A percentile compares a stretch with the other conserved stretches of the same genome.
These are phyloP conservation scores for Coprinopsis strossmayeri DNA, from an alignment of 768 basidiomycete genomes.

Conservation along the genomic window DNA sequence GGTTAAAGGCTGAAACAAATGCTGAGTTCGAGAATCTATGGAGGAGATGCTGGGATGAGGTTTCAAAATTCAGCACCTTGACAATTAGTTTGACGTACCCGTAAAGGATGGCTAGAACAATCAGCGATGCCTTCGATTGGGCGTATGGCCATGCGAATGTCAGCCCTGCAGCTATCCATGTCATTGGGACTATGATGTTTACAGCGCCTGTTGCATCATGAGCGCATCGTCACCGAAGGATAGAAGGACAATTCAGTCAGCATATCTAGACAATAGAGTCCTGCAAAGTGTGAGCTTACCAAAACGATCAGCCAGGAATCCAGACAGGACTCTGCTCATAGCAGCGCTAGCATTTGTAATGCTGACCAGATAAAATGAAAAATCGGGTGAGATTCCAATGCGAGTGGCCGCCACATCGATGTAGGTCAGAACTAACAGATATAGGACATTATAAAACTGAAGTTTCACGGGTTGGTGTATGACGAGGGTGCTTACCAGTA, in stretches of 20 bases:
- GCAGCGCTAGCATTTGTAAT: slow-evolving; percentile 56
- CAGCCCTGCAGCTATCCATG: slow-evolving; percentile 37
- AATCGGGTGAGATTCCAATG: slow-evolving; percentile 37
- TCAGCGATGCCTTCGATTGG: slow-evolving; percentile 28
- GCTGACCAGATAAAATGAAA: slow-evolving; percentile 53
- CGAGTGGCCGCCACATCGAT: slow-evolving; percentile 45
- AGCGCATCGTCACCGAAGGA: neutral
- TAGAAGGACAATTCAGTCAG: too few relatives aligned
- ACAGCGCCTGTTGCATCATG: slow-evolving; percentile 52
- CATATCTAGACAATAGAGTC: too few relatives aligned
- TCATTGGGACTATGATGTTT: slow-evolving; percentile 53
- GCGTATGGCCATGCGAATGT: slow-evolving; percentile 61
- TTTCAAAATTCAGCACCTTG: too few relatives aligned
- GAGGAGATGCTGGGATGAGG: too few relatives aligned
- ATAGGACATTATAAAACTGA: neutral
- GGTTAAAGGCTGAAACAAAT: slow-evolving; percentile 38
- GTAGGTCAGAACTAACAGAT: slow-evolving; percentile 47
- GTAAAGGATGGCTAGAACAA: slow-evolving; percentile 47
- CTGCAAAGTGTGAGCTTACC: slow-evolving; percentile 29
- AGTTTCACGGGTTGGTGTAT: neutral
- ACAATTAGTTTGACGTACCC: too few relatives aligned
- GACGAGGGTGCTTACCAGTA: slow-evolving; percentile 30
- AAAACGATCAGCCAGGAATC: slow-evolving; percentile 41
- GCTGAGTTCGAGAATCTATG: slow-evolving; percentile 44
- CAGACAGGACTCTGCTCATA: slow-evolving; percentile 46